These are phyloP conservation scores for Claviceps fusiformis DNA, from an alignment of 2,329 filamentous ascomycete species.

Conservation along the genomic window DNA sequence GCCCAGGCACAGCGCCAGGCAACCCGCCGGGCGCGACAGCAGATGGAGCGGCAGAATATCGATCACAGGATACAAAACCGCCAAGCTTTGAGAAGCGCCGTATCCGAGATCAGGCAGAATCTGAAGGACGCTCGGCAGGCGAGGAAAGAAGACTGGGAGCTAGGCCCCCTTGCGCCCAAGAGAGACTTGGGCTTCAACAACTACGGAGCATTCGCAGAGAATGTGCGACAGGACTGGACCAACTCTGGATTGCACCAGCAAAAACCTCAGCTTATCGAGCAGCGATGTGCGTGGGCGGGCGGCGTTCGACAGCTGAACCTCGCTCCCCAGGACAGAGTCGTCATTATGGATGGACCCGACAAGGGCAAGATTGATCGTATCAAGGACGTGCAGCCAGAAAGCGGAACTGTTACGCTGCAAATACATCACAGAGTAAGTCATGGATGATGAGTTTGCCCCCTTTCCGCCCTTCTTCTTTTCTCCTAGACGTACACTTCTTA, in stretches of 20 bases:
- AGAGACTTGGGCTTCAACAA: constrained; percentile 52
- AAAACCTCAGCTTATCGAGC: constrained; percentile 22
- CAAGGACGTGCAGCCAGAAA: constrained; percentile 35
- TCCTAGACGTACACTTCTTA: background rate
- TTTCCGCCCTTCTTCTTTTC: background rate
- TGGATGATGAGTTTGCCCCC: background rate
- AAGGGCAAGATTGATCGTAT: constrained; percentile 77
- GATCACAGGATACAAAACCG: constrained; percentile 18
- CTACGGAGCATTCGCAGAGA: constrained; percentile 41
- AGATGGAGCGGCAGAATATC: constrained; percentile 17
- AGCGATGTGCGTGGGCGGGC: constrained; percentile 42
- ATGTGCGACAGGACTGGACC: constrained; percentile 23
- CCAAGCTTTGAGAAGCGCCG: constrained; percentile 17
- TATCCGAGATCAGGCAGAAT: constrained; percentile 21
- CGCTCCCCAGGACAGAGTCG: constrained; percentile 62
- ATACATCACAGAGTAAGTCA: constrained; percentile 49
- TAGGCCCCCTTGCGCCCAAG: constrained; percentile 67
- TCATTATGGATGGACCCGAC: constrained; percentile 63
- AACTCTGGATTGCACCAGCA: constrained; percentile 16
- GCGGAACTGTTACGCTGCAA: constrained; percentile 47
- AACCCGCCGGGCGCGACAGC: constrained; percentile 30
- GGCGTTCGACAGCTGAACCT: constrained; percentile 46
- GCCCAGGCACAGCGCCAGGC: constrained; percentile 53
- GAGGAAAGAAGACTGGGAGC: constrained; percentile 62
- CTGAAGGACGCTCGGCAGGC: constrained; percentile 30